A percentile compares a stretch with the other conserved stretches of the same genome.
Evolutionary conservation across 768 basidiomycete genomes (phyloP).

Genomic region (Amanita rubescens): DNA sequence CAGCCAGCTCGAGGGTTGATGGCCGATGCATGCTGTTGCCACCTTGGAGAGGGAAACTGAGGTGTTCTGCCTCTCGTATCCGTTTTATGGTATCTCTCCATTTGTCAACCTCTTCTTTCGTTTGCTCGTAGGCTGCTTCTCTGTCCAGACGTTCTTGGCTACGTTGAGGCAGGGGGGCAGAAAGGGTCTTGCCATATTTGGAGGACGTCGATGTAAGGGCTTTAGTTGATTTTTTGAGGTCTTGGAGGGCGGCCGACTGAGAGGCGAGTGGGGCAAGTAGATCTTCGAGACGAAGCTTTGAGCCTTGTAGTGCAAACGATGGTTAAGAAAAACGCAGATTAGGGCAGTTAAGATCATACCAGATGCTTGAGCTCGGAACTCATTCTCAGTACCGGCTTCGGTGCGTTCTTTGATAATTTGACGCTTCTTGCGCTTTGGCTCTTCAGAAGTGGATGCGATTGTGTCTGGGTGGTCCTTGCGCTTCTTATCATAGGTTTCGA

Average conservation of each 20-base stretch:
- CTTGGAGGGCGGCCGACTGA: conserved; percentile 53
- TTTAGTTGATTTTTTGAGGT: conserved; percentile 67
- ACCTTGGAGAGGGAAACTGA: conserved; percentile 80
- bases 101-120: conserved; percentile 87
- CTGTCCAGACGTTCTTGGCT: conserved; percentile 87
- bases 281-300: conserved; percentile 62
- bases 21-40: conserved; percentile 35
- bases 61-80: conserved; percentile 87
- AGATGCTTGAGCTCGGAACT: conserved; percentile 54
- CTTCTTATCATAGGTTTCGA: conserved; percentile 58
- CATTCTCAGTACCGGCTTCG: conserved; percentile 74
- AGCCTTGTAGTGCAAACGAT: conserved; percentile 24
- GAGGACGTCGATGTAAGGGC: conserved; percentile 44
- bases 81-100: conserved; percentile 91
- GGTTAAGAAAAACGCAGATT: conserved; percentile 1
- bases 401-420: conserved; percentile 64
- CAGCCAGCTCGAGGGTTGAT: conserved; percentile 69
- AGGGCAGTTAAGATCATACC: conserved; percentile 28
- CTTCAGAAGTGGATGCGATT: conserved; percentile 15
- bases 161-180: conserved; percentile 81
- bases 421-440: conserved; percentile 39
- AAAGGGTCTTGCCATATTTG: conserved; percentile 51
- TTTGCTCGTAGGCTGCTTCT: conserved; percentile 91
- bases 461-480: conserved; percentile 54
- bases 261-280: conserved; percentile 66